Evolutionary conservation across 1,284 basidiomycete species (phyloP).

Genomic region (Mixia osmundae): DNA sequence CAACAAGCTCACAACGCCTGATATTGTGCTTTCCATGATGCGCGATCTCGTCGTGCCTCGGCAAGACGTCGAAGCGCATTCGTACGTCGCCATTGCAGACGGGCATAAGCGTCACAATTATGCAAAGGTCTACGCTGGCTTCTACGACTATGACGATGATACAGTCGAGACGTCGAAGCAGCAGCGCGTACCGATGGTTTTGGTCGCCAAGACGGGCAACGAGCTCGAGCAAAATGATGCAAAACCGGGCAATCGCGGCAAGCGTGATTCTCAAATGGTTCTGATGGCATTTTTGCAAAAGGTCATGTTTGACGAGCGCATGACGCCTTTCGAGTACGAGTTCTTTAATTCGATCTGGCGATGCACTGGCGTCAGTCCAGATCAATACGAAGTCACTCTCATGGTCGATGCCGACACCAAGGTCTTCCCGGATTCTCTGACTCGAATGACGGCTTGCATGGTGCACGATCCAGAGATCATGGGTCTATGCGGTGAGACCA

Average conservation of each 20-base stretch:
- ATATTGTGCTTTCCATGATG: constrained; percentile 94
- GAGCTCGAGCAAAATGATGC: constrained; percentile 62
- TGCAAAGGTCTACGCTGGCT: constrained; percentile 96
- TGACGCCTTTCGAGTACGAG: constrained; percentile 27
- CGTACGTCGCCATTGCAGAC: constrained; percentile 95
- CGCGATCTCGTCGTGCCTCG: constrained; percentile 69
- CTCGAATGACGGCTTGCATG: constrained; percentile 27
- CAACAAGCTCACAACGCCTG: constrained; percentile 65
- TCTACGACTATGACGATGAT: constrained; percentile 83
- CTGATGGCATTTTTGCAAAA: constrained; percentile 28
- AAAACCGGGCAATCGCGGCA: constrained; percentile 95
- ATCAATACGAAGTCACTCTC: constrained; percentile 25
- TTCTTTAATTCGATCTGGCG: constrained; percentile 28
- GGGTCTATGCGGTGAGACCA: constrained; percentile 28
- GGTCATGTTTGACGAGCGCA: constrained; percentile 28
- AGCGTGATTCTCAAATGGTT: constrained; percentile 83
- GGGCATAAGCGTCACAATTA: constrained; percentile 98
- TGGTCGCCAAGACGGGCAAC: constrained; percentile 87
- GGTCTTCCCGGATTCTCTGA: constrained; percentile 25
- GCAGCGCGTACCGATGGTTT: constrained; percentile 81
- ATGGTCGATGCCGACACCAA: constrained; percentile 28
- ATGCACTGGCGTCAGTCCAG: constrained; percentile 25
- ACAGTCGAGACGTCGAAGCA: constrained; percentile 85
- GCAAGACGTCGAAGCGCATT: constrained; percentile 74
- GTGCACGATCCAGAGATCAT: constrained; percentile 28